Evolutionary conservation across 257 asterid species (phyloP).

Genomic region (Penstemon barbatus): DNA sequence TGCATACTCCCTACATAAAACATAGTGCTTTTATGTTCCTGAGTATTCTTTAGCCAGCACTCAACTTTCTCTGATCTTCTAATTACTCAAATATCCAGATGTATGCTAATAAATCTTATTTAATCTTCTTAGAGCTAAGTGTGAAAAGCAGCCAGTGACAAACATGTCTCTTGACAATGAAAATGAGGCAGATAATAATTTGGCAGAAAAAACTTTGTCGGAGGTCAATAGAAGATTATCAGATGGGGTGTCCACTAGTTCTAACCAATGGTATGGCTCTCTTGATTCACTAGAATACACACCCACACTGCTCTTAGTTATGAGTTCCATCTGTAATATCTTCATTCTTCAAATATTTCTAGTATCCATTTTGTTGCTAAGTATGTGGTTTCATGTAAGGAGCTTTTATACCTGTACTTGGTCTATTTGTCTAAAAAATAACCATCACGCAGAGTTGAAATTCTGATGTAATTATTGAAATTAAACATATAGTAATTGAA

Average conservation of each 20-base stretch:
- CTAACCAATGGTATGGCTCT: conserved; percentile 48
- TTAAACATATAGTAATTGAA: background rate
- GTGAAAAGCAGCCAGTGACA: conserved; percentile 48
- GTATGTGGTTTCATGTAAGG: background rate
- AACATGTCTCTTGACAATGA: conserved; percentile 39
- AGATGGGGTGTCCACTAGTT: conserved; percentile 40
- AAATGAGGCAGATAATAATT: conserved; percentile 43
- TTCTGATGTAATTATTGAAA: conserved; percentile 2
- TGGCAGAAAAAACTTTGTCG: conserved; percentile 42
- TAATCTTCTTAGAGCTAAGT: conserved; percentile 46
- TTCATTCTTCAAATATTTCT: conserved; percentile 9
- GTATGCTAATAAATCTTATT: background rate
- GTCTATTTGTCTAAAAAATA: conserved; percentile 5
- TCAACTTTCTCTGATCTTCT: conserved; percentile 7
- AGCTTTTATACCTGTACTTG: background rate
- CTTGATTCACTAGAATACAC: conserved; percentile 20
- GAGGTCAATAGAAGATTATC: conserved; percentile 51
- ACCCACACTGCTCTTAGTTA: background rate
- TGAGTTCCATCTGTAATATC: background rate
- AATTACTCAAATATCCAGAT: conserved; percentile 11
- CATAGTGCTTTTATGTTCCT: background rate
- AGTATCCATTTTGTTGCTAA: background rate
- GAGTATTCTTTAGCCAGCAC: conserved; percentile 5
- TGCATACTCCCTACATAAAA: background rate
- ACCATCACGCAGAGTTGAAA: background rate